Conservation (phyloP, 805 yeast species). For the Wickerhamiella parazyma region DNA sequence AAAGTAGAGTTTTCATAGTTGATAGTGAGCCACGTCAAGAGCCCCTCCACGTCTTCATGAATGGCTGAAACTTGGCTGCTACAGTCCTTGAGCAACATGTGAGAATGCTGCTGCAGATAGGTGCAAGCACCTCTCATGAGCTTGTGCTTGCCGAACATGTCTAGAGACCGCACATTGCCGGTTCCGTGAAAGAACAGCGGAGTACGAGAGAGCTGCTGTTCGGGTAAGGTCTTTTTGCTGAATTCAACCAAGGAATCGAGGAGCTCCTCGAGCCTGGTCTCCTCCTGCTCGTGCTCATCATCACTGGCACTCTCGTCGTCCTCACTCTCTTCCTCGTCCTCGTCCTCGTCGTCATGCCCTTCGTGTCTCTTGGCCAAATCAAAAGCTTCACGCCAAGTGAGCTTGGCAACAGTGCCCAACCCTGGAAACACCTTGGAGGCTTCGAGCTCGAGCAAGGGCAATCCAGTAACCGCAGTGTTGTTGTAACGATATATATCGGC, state of each 20-base stretch:
- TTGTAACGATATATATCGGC: constrained; percentile 53
- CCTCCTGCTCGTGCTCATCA: constrained; percentile 31
- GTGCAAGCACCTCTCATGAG: constrained; percentile 37
- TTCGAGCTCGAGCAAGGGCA: constrained; percentile 14
- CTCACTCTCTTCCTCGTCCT: constrained; percentile 9
- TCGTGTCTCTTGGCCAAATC: not conserved
- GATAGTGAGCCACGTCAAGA: constrained; percentile 53
- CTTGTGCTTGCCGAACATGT: constrained; percentile 34
- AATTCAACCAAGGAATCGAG: constrained; percentile 30
- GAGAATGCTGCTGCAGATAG: constrained; percentile 35
- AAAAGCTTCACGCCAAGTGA: constrained; percentile 22
- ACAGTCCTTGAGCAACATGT: constrained; percentile 50
- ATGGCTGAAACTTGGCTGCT: constrained; percentile 43
- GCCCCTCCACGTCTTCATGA: constrained; percentile 53
- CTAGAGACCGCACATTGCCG: constrained; percentile 50
- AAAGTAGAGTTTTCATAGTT: constrained; percentile 41
- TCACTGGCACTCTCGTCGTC: constrained; percentile 11
- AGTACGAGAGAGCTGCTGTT: constrained; percentile 44
- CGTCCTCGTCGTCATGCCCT: not conserved
- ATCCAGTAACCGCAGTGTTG: constrained; percentile 7
- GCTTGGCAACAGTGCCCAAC: constrained; percentile 36
- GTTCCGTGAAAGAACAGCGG: constrained; percentile 61
- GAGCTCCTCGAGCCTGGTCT: constrained; percentile 33
- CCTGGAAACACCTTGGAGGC: constrained; percentile 43
- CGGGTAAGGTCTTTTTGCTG: constrained; percentile 42